phyloP scores from a whole-genome alignment of 345 rosid genomes.

The Mallotus nudiflorus region DNA sequence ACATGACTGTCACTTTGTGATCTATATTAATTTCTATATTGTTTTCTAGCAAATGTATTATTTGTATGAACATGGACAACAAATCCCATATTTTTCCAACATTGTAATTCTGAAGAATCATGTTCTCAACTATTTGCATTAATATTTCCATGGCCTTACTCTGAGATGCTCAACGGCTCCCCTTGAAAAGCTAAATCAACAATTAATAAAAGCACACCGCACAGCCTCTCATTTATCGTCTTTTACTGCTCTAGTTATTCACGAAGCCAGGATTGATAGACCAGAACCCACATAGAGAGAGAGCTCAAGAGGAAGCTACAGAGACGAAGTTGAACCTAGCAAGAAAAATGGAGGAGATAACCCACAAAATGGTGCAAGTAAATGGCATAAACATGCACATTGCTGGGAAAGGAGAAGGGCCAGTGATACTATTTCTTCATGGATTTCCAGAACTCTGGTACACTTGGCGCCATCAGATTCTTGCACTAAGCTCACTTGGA shows the following conservation, averaged over 20 bases:
- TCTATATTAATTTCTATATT: too few species aligned
- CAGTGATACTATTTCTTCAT: conserved; percentile 62
- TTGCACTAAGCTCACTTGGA: conserved; percentile 51
- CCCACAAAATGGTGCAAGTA: conserved; percentile 50
- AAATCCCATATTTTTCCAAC: too few species aligned
- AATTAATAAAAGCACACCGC: background rate
- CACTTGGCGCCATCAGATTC: conserved; percentile 84
- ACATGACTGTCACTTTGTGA: too few species aligned
- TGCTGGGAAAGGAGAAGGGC: conserved; percentile 69
- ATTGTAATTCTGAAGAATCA: background rate
- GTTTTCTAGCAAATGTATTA: too few species aligned
- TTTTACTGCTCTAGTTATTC: background rate
- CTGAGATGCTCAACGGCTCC: background rate
- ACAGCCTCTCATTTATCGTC: background rate
- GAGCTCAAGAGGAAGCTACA: background rate
- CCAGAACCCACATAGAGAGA: too few species aligned
- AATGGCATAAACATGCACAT: conserved; percentile 78
- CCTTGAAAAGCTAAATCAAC: background rate
- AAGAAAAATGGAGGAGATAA: conserved; percentile 46
- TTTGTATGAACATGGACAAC: too few species aligned
- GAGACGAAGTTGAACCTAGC: too few species aligned
- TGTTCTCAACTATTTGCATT: background rate
- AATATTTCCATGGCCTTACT: background rate
- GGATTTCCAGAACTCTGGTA: conserved; percentile 93
- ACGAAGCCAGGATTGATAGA: background rate